Evolutionary conservation across 2,329 filamentous ascomycete genomes (phyloP).

Genomic region (Aurifilum marmelostoma): DNA sequence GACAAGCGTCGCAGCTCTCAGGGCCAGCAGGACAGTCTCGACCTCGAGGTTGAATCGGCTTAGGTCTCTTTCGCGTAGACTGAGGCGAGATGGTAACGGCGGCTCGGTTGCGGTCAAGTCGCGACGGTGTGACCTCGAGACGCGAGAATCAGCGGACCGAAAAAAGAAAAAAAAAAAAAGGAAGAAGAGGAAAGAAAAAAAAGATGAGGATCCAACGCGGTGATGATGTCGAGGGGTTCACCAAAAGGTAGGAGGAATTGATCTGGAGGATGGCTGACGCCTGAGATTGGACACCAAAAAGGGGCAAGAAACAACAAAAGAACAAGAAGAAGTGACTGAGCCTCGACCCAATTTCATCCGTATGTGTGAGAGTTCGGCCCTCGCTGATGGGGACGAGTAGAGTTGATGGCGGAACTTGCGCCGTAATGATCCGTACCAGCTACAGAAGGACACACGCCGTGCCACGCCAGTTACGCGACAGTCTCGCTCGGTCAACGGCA

Average conservation of each 20-base stretch:
- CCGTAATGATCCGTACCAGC: neutral
- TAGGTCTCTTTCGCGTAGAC: neutral
- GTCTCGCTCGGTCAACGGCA: constrained; percentile 1
- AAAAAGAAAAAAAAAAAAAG: neutral
- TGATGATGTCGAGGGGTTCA: constrained; percentile 13
- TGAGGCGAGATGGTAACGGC: neutral
- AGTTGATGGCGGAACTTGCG: neutral
- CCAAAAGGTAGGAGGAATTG: constrained; percentile 5
- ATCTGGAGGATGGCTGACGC: neutral
- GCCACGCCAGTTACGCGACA: constrained; percentile 4
- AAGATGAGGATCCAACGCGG: neutral
- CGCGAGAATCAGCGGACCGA: constrained; percentile 5
- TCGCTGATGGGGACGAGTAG: constrained; percentile 5
- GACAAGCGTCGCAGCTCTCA: constrained; percentile 6
- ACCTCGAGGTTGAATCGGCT: neutral
- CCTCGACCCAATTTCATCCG: neutral
- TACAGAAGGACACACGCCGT: no score
- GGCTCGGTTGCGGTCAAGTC: constrained; percentile 12
- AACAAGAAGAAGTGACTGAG: neutral
- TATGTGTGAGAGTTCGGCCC: neutral
- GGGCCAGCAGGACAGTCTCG: constrained; percentile 24
- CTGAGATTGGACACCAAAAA: neutral
- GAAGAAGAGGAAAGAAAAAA: no score
- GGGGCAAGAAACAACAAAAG: neutral
- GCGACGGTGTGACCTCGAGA: constrained; percentile 19